A percentile compares a stretch with the other conserved stretches of the same genome.
Evolutionary conservation across 2,329 filamentous ascomycete species (phyloP).

Genomic region (Tothia fuscella): DNA sequence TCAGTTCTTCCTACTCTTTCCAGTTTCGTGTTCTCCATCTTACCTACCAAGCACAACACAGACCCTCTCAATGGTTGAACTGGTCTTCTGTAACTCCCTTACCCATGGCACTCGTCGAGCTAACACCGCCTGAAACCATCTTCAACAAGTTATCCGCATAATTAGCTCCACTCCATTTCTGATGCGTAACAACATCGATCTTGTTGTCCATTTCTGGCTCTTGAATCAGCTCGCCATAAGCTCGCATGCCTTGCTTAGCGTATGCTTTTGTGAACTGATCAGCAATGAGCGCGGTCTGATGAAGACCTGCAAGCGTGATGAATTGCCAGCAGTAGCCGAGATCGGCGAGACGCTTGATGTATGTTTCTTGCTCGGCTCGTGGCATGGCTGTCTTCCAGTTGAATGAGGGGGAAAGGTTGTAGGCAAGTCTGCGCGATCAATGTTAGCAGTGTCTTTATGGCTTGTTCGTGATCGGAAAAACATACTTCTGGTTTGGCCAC

Average conservation of each 20-base stretch:
- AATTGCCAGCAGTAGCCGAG: slow-evolving; percentile 99
- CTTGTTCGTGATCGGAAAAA: slow-evolving; percentile 14
- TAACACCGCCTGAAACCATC: slow-evolving; percentile 92
- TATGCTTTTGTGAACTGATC: slow-evolving; percentile 81
- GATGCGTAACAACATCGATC: slow-evolving; percentile 93
- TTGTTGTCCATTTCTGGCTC: slow-evolving; percentile 89
- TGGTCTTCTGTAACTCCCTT: slow-evolving; percentile 97
- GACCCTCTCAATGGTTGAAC: slow-evolving; percentile 45
- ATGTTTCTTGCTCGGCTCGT: slow-evolving; percentile 85
- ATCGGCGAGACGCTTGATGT: slow-evolving; percentile 75
- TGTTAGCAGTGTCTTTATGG: slow-evolving; percentile 8
- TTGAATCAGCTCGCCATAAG: slow-evolving; percentile 93
- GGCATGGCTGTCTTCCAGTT: slow-evolving; percentile 99
- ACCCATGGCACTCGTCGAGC: slow-evolving; percentile 89
- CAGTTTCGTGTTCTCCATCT: no score
- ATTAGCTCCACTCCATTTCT: slow-evolving; percentile 95
- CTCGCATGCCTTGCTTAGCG: slow-evolving; percentile 75
- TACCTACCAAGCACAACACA: background rate
- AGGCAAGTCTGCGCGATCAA: slow-evolving; percentile 57
- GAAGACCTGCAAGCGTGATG: slow-evolving; percentile 95
- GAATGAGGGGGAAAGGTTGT: slow-evolving; percentile 97
- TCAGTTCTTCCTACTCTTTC: no score
- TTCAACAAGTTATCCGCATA: slow-evolving; percentile 92
- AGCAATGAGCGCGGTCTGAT: slow-evolving; percentile 87
- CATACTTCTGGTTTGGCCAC: slow-evolving; percentile 92